Base-by-base conservation (phyloP, 176 grass and related monocot species). In the Cenchrus fungigraminus region DNA sequence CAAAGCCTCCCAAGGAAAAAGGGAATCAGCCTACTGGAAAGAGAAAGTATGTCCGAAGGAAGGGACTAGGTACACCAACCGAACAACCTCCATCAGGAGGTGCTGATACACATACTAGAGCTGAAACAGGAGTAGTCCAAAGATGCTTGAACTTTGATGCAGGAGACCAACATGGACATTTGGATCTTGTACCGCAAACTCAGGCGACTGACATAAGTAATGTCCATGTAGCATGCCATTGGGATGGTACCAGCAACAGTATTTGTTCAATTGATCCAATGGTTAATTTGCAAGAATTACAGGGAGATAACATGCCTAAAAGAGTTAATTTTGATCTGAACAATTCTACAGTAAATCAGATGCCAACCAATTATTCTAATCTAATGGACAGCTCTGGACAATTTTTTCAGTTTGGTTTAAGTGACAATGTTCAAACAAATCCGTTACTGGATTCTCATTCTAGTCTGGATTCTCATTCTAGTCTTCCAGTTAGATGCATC, bases 11-110 rank as follows among this genome's bases (percentile, higher is more conserved):
- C 32, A 82, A 74, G 51, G 73, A 59, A 14, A 87, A 79, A 70
- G 88, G 88, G 70, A 79, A 83, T 65, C 68, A 84, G 54, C 45
- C 88, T 66, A 28, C 56, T 77, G 70, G 75, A 42, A 92, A 94
- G 84, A 90, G 95, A 83, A 97, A 92, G 45, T 97, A 94, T 92
- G 92, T 97, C 17, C 78, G 86, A 9, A 94, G 88, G 58, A 97
- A 92, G 79, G 83, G 83, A 28, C 63, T 79, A 50, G 62, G 82
- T 22, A 22, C 54, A 52, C 65, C 81, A 69, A 22, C 31, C 3
- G 68, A 83, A 31, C 87, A 87, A 73, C 34, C 59, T 20, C 59
- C 83, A 53, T 49, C 16, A 44, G 77, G 67, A 77, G 31, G 44
- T 46, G 65, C 31, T 54, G 73, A 71, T 76, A 37, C 49, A 68